Evolutionary conservation across 176 grass and related monocot species (phyloP).

Genomic region (Zoysia japonica): DNA sequence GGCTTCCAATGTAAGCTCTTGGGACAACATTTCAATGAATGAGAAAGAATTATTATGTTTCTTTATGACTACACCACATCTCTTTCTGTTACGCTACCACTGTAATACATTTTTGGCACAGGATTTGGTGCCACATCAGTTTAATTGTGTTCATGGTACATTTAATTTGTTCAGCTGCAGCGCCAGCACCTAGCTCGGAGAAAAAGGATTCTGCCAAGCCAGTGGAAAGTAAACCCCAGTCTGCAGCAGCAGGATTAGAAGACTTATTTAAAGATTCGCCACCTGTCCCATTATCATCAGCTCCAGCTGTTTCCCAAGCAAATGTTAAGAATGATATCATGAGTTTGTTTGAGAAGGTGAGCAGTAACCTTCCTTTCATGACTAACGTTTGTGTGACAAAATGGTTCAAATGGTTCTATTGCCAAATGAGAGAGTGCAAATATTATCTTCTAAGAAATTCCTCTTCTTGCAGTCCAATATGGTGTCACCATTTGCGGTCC

Average conservation of each 20-base stretch:
- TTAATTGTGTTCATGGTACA: slow-evolving; percentile 23
- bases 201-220: slow-evolving; percentile 67
- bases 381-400: neutral
- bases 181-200: slow-evolving; percentile 51
- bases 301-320: slow-evolving; percentile 49
- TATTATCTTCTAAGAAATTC: slow-evolving; percentile 33
- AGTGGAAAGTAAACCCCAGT: slow-evolving; percentile 61
- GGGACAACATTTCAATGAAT: slow-evolving; percentile 9
- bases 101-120: slow-evolving; percentile 18
- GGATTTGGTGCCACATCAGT: slow-evolving; percentile 20
- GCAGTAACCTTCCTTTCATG: neutral
- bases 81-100: neutral
- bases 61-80: neutral
- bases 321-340: slow-evolving; percentile 88
- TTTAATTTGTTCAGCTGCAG: slow-evolving; percentile 69
- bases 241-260: slow-evolving; percentile 60
- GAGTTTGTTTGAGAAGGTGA: slow-evolving; percentile 99
- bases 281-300: slow-evolving; percentile 56
- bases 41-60: slow-evolving; percentile 31
- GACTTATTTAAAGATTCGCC: slow-evolving; percentile 94
- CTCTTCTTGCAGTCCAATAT: slow-evolving; percentile 75
- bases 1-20: slow-evolving; percentile 81
- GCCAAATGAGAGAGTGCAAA: neutral
- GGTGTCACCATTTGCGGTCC: slow-evolving; percentile 77
- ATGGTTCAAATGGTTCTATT: slow-evolving; percentile 1